Base-by-base conservation (phyloP, 148 eudicot species). In the Rhododendron molle region DNA sequence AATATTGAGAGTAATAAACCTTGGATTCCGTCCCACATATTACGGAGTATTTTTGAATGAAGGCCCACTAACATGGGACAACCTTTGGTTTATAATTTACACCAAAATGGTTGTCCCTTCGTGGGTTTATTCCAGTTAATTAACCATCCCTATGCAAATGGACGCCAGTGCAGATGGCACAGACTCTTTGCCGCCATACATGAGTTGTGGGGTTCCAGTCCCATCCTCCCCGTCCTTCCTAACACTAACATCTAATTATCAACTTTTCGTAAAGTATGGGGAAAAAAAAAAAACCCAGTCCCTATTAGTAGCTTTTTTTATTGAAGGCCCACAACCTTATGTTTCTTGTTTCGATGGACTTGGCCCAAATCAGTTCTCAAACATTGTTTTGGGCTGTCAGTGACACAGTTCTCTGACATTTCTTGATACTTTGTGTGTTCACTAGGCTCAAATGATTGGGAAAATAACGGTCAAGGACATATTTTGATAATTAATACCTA, bases 1-100 rank as follows among this genome's bases (percentile, higher is more conserved):
- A 85, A 79, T 79, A 85, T 46, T 85, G 65, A 78, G 83, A 79
- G 34, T 16, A 82, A 11, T 47, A 60, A 50, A 79, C 86, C 62
- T 65, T 67, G 83, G 83, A 79, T 85, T 78, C 83, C 77, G 44
- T 81, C 72, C 30, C 58, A 67, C 12, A 56, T 54, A 13, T 13
- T 52, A 52, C 4, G 4, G 56, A 52, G 20, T 52, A 52, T 52
- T 15, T 52, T 52, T 52, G 3, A 15, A 52, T 52, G 16, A 52
- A 52, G 16, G 49, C 11, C 12, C 49, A 7, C 49, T 46, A 46
- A 46, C 12, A 46, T 46, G 49, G 58, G 58, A 54, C 60, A 54
- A 54, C 60, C 23, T 54, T 54, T 32, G 15, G 7, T 54, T 52
- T 54, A 26, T 12, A 18, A 40, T 5, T 40, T 40, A 40, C 44